Percentiles rank a stretch among this genome's conserved stretches.
These are phyloP conservation scores for Colletotrichum limetticola DNA, from an alignment of 2,329 filamentous ascomycete genomes.

Conservation along the genomic window DNA sequence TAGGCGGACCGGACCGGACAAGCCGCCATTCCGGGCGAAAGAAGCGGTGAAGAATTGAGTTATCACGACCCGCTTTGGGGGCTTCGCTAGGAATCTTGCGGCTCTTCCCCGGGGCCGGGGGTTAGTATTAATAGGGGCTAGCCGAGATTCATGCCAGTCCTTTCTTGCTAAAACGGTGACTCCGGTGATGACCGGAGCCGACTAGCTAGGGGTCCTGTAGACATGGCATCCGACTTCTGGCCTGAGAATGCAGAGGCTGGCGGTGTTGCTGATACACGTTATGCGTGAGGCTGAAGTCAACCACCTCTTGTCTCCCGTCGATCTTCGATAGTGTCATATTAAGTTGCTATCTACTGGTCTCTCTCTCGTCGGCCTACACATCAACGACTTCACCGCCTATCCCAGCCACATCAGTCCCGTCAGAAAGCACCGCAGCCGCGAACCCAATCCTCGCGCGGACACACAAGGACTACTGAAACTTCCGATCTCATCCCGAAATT, in stretches of 20 bases:
- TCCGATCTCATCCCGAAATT: not conserved
- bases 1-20: constrained; percentile 24
- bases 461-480: not conserved
- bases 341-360: no score
- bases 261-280: not conserved
- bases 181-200: no score
- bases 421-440: not conserved
- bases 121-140: not conserved
- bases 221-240: no score
- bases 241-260: not conserved
- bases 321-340: not conserved
- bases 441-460: not conserved
- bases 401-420: not conserved
- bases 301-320: not conserved
- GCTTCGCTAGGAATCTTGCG: not conserved
- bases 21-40: constrained; percentile 17
- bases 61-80: not conserved
- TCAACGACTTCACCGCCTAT: not conserved
- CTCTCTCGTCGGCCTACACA: no score
- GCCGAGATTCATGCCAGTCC: not conserved
- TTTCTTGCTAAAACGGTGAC: not conserved
- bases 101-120: not conserved
- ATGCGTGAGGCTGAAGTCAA: not conserved
- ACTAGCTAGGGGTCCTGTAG: not conserved
- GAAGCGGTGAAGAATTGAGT: constrained; percentile 22